Conservation (phyloP, 345 rosid species). For the Erucastrum elatum region DNA sequence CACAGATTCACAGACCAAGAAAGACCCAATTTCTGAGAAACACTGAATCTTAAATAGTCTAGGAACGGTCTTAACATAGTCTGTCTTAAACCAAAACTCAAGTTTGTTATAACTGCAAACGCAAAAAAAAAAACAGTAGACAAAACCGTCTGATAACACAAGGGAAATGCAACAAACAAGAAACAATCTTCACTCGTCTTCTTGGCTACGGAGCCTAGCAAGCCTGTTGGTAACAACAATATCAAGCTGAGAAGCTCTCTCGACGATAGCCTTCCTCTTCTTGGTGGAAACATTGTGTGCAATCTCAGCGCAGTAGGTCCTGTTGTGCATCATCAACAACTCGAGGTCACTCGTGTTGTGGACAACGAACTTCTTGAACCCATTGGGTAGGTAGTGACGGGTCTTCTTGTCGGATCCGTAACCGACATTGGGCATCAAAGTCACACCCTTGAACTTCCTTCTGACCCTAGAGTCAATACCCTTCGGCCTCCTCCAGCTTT, state of each 20-base stretch:
- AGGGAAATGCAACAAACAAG: conserved; percentile 20
- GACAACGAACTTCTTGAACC: conserved; percentile 81
- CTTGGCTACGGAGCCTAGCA: conserved; percentile 81
- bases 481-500: conserved; percentile 85
- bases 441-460: conserved; percentile 80
- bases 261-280: conserved; percentile 77
- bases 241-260: conserved; percentile 85
- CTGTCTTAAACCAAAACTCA: conserved; percentile 22
- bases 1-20: not conserved
- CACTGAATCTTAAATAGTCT: not conserved
- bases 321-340: conserved; percentile 92
- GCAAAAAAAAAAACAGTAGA: not conserved
- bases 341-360: conserved; percentile 74
- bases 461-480: conserved; percentile 85
- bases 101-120: conserved; percentile 6
- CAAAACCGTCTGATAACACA: conserved; percentile 24
- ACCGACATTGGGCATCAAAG: conserved; percentile 83
- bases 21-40: not conserved
- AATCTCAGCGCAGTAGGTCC: conserved; percentile 87
- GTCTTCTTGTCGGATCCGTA: conserved; percentile 84
- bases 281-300: conserved; percentile 82
- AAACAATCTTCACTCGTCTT: conserved; percentile 58
- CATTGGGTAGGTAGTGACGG: conserved; percentile 78
- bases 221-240: conserved; percentile 66
- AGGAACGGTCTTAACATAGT: not conserved